A percentile compares a stretch with the other conserved stretches of the same genome.
phyloP scores from a whole-genome alignment of 805 yeast species.

The Starmerella riodocensis region DNA sequence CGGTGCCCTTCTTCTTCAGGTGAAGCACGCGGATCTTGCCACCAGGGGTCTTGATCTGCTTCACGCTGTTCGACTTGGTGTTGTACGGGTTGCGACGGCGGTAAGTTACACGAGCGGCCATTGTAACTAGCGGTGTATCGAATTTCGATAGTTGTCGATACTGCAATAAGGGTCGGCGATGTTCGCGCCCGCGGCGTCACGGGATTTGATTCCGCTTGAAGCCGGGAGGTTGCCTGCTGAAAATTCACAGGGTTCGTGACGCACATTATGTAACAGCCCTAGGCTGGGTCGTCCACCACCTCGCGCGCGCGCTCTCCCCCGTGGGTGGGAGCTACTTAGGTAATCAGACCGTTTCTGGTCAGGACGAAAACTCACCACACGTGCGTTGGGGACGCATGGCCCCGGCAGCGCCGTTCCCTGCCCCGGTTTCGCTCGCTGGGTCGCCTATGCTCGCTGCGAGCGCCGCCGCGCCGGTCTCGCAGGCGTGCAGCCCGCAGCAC shows the following conservation, averaged over 20 bases:
- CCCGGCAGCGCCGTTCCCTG: no score
- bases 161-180: neutral
- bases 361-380: no score
- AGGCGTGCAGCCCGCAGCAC: no score
- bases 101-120: conserved; percentile 99
- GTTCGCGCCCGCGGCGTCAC: conserved; percentile 3
- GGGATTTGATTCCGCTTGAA: conserved; percentile 2
- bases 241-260: neutral
- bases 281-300: neutral
- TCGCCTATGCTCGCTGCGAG: no score
- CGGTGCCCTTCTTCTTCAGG: conserved; percentile 79
- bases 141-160: neutral
- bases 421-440: no score
- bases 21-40: conserved; percentile 97
- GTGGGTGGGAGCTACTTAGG: no score
- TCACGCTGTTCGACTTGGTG: conserved; percentile 99
- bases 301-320: no score
- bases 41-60: conserved; percentile 99
- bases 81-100: conserved; percentile 99
- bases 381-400: no score
- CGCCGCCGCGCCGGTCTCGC: no score
- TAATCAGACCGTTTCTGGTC: no score
- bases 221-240: neutral
- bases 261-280: conserved; percentile 9
- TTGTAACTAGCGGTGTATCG: conserved; percentile 31